Base-by-base conservation (phyloP, 2,329 filamentous ascomycete species). In the Scedosporium dehoogii region DNA sequence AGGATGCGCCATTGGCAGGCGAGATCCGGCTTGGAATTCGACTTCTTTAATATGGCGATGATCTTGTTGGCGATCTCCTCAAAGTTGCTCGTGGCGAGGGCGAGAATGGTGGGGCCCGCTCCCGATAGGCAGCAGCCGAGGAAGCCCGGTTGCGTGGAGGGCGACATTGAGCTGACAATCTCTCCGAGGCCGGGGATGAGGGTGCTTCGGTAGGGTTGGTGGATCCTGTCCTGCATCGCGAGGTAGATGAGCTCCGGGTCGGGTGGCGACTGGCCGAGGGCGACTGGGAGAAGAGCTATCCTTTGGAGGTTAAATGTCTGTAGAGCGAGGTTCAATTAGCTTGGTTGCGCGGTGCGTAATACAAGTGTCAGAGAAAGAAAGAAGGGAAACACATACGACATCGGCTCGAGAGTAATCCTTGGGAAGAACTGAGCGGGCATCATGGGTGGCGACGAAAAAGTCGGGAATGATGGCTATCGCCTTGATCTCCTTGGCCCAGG, bases 171-270 rank as follows among this genome's bases (percentile, higher is more conserved):
- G 73, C 91, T 85, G 60, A 99, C 85, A 61, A 99, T 93, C 72
- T 96, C 89, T 16, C 90, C 89, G 63, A 99, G 82, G 0, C 93
- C 94, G 1, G 94, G 94, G 68, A 99, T 96, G 65, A 99, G 84
- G 2, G 84, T 88, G 76, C 94, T 88, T 61, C 94, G 88, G 79
- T 99, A 97, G 53, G 92, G 94, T 76, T 99, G 94, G 78, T 99
- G 94, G 65, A 99, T 86, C 76, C 92, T 96, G 79, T 99, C 94
- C 77, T 97, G 94, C 94, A 99, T 99, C 57, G 92, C 93, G 58
- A 96, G 86, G 78, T 96, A 96, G 73, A 99, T 99, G 75, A 96
- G 88, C 69, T 96, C 88, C 23, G 94, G 88, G 71, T 97, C 89
- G 1, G 92, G 93, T 9, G 94, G 93, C 6, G 90, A 93, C 73